Evolutionary conservation across 306 rosid species (phyloP).

Genomic region (Hippophae gyantsensis): DNA sequence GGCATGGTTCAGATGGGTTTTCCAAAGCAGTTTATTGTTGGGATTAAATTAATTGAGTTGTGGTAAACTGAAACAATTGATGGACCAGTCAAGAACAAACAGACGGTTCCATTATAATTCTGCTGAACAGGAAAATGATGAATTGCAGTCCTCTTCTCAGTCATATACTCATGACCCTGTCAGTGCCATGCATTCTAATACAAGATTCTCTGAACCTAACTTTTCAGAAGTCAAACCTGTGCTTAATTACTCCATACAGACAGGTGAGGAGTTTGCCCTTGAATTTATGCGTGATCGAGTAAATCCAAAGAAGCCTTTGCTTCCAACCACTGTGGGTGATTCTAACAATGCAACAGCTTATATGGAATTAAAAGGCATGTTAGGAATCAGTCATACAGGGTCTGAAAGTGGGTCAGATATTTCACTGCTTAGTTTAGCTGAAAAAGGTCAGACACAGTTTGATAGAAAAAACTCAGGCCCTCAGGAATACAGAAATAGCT

Average conservation of each 20-base stretch:
- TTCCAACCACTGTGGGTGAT: slow-evolving; percentile 48
- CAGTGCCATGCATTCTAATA: slow-evolving; percentile 34
- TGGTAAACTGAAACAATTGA: slow-evolving; percentile 11
- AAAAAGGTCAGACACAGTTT: slow-evolving; percentile 44
- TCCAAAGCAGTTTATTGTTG: background rate
- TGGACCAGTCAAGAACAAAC: slow-evolving; percentile 31
- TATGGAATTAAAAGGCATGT: slow-evolving; percentile 45
- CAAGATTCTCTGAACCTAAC: slow-evolving; percentile 48
- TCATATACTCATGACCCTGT: slow-evolving; percentile 37
- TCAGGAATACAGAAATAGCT: slow-evolving; percentile 42
- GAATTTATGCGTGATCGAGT: slow-evolving; percentile 89
- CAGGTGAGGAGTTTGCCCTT: slow-evolving; percentile 86
- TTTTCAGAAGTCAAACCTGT: slow-evolving; percentile 52
- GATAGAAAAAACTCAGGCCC: slow-evolving; percentile 43
- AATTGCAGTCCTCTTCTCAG: slow-evolving; percentile 38
- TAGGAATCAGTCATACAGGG: slow-evolving; percentile 44
- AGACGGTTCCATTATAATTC: slow-evolving; percentile 29
- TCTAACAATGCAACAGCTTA: slow-evolving; percentile 47
- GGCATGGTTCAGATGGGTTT: background rate
- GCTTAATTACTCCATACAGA: slow-evolving; percentile 74
- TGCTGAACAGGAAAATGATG: slow-evolving; percentile 48
- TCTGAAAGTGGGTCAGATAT: slow-evolving; percentile 57
- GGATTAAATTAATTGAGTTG: background rate
- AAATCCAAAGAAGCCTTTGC: slow-evolving; percentile 45
- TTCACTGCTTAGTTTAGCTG: slow-evolving; percentile 34